phyloP scores from a whole-genome alignment of 2,329 filamentous ascomycete genomes.

The Tolypocladium cylindrosporum region DNA sequence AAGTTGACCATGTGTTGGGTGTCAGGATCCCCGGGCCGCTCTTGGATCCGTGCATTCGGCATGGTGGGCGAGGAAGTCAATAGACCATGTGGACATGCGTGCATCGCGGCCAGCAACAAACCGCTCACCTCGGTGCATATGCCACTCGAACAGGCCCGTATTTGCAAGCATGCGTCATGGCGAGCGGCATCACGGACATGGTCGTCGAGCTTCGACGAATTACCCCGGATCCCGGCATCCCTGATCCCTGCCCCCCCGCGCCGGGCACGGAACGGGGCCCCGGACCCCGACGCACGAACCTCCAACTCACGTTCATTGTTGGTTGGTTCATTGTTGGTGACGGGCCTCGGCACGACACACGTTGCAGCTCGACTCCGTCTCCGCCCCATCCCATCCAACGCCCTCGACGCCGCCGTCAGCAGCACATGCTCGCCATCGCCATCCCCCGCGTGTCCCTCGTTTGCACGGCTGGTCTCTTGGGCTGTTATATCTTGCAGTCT shows the following conservation, averaged over 20 bases:
- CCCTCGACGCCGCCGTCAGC: not conserved
- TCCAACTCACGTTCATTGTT: not conserved
- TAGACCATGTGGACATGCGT: no score
- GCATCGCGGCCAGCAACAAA: no score
- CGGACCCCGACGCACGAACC: not conserved
- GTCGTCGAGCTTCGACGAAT: not conserved
- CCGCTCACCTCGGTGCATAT: no score
- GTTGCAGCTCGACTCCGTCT: not conserved
- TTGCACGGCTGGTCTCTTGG: not conserved
- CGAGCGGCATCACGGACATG: not conserved
- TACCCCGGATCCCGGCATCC: not conserved
- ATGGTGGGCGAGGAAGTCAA: no score
- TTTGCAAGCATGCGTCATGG: not conserved
- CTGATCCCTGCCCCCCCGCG: not conserved
- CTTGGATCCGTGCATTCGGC: no score
- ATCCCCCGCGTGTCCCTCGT: not conserved
- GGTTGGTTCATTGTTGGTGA: not conserved
- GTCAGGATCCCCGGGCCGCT: no score
- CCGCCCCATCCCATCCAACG: not conserved
- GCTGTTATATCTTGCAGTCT: not conserved
- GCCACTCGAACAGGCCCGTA: no score
- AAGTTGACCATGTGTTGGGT: no score
- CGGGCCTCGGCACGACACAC: not conserved
- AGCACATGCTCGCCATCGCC: not conserved
- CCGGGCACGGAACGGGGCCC: not conserved